These are phyloP conservation scores for Fusarium devonianum DNA, from an alignment of 2,329 filamentous ascomycete species.

Conservation along the genomic window DNA sequence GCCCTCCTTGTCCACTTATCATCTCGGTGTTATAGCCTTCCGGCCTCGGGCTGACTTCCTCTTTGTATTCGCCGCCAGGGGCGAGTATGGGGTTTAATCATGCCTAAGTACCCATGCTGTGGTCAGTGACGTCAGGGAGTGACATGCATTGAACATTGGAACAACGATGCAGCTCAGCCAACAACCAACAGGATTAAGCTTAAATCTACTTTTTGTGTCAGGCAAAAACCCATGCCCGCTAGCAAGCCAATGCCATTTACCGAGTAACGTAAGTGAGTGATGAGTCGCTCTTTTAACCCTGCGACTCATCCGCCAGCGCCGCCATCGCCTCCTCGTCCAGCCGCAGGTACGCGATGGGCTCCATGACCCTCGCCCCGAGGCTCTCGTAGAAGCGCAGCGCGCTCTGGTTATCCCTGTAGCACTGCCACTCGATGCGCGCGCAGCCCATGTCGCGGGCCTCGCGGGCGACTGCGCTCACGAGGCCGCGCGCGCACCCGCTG, in stretches of 20 bases:
- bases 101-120: no score
- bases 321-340: slow-evolving; percentile 8
- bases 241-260: not conserved
- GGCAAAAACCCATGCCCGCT: not conserved
- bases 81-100: not conserved
- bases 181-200: not conserved
- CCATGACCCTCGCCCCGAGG: slow-evolving; percentile 10
- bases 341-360: slow-evolving; percentile 3
- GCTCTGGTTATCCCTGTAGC: slow-evolving; percentile 6
- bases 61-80: not conserved
- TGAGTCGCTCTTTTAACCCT: no score
- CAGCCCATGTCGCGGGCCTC: slow-evolving; percentile 5
- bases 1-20: no score
- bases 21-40: no score
- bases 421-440: slow-evolving; percentile 9
- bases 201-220: no score
- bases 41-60: no score
- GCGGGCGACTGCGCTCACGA: slow-evolving; percentile 5
- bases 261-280: no score
- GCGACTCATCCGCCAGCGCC: no score
- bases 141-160: not conserved
- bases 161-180: not conserved
- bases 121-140: not conserved
- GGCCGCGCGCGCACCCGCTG: slow-evolving; percentile 5
- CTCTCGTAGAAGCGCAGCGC: slow-evolving; percentile 13